Conservation (phyloP, 225 moss, liverwort and hornwort genomes). For the Thuidium tamariscinum region DNA sequence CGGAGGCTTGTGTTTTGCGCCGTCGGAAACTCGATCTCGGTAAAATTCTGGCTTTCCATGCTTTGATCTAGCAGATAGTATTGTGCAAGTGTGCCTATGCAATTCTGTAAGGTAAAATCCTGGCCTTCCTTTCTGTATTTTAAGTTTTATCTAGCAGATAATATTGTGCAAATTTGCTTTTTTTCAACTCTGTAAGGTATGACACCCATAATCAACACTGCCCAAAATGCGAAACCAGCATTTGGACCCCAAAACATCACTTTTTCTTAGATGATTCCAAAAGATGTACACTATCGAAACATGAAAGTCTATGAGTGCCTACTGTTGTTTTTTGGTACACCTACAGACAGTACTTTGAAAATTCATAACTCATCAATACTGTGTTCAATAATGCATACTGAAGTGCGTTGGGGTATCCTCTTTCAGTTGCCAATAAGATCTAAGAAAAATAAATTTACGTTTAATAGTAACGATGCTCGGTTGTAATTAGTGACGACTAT, state of each 20-base stretch:
- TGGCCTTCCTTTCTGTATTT: not conserved
- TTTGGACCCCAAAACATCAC: not conserved
- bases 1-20: constrained; percentile 14
- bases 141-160: not conserved
- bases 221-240: not conserved
- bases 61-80: not conserved
- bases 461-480: not conserved
- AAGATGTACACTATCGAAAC: not conserved
- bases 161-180: not conserved
- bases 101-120: not conserved
- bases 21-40: constrained; percentile 85
- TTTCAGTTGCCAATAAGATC: not conserved
- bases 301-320: not conserved
- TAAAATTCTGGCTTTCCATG: not conserved
- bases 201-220: not conserved
- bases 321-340: not conserved
- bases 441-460: not conserved
- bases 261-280: not conserved
- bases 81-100: not conserved
- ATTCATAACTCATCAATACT: not conserved
- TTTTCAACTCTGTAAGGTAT: not conserved
- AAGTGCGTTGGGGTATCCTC: not conserved
- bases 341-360: not conserved
- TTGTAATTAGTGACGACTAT: too few relatives aligned
- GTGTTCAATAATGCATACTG: not conserved